Conservation (phyloP, 805 yeast genomes). For the Blastobotrys terrestris region DNA sequence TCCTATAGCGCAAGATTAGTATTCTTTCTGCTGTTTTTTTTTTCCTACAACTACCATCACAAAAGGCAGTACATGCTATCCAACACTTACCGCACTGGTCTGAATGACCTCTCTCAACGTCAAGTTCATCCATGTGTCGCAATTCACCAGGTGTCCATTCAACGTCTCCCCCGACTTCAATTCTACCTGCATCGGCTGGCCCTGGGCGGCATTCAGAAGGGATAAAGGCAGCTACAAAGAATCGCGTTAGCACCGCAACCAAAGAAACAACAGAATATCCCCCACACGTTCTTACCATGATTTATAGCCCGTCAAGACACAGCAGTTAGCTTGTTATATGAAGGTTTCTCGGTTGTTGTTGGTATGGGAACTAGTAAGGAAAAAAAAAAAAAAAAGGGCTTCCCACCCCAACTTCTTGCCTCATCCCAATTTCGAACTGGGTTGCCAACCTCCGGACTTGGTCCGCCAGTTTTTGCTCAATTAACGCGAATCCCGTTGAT, state of each 20-base stretch:
- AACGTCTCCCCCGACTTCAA: constrained; percentile 86
- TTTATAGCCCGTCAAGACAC: neutral
- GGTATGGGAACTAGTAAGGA: neutral
- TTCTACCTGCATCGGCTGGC: constrained; percentile 81
- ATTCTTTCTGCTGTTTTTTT: constrained; percentile 9
- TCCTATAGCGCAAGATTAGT: constrained; percentile 27
- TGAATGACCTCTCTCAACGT: constrained; percentile 72
- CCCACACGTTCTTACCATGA: neutral
- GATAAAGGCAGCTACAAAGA: constrained; percentile 82
- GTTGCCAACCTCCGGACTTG: neutral
- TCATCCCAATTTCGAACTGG: neutral
- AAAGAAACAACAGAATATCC: too few species aligned
- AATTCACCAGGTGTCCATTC: constrained; percentile 74
- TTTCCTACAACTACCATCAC: constrained; percentile 7
- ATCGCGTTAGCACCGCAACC: too few species aligned
- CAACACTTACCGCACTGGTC: constrained; percentile 21
- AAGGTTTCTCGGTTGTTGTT: neutral
- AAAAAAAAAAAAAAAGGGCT: neutral
- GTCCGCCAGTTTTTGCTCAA: neutral
- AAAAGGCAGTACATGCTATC: neutral
- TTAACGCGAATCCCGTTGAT: too few species aligned
- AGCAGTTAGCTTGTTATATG: neutral
- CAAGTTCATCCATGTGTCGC: constrained; percentile 95
- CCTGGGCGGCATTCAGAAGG: constrained; percentile 83
- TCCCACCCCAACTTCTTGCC: neutral